Evolutionary conservation across 73 alveolate species (phyloP), one percentile per base, ranked within the genome.

Genomic region (Stentor roeselii): DNA sequence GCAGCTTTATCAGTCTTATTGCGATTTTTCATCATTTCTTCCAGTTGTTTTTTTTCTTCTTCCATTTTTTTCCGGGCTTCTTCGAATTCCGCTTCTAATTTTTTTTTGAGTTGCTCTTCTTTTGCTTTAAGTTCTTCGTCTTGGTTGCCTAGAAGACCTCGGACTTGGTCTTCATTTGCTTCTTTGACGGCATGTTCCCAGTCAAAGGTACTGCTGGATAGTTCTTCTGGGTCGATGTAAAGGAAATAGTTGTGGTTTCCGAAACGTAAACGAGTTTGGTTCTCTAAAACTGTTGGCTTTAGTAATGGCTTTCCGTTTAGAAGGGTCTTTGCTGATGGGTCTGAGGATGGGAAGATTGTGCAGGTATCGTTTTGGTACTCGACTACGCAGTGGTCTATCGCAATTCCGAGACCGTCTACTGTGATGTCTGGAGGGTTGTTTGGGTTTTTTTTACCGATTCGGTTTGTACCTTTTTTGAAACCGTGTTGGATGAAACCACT

Each of bases 361-460:
- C 59, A 50, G 3, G 88, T 93, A 30, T 86, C 91, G 6, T 87
- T 85, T 36, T 90, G 75, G 30, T 75, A 86, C 34, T 78, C 80
- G 85, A 91, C 84, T 35, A 86, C 91, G 4, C 93, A 90, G 87
- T 96, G 99, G 82, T 95, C 96, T 3, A 89, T 94, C 82, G 87
- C 59, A 1, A 96, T 94, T 4, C 99, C 98, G 78, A 96, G 92
- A 3, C 97, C 98, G 59, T 93, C 93, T 39, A 96, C 86, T 32
- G 93, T 87, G 61, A 96, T 93, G 42, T 92, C 87, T 59, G 99
- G 99, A 2, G 94, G 75, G 27, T 97, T 98, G 61, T 90, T 89
- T 74, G 92, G 90, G 78, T 99, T 87, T 36, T 99, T 99, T 0
- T 95, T 98, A 77, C 93, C 90, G 32, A 96, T 89, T 27, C 95